A percentile compares a stretch with the other conserved stretches of the same genome.
Conservation (phyloP, 2,329 filamentous ascomycete genomes). For the Neofusicoccum cordaticola region DNA sequence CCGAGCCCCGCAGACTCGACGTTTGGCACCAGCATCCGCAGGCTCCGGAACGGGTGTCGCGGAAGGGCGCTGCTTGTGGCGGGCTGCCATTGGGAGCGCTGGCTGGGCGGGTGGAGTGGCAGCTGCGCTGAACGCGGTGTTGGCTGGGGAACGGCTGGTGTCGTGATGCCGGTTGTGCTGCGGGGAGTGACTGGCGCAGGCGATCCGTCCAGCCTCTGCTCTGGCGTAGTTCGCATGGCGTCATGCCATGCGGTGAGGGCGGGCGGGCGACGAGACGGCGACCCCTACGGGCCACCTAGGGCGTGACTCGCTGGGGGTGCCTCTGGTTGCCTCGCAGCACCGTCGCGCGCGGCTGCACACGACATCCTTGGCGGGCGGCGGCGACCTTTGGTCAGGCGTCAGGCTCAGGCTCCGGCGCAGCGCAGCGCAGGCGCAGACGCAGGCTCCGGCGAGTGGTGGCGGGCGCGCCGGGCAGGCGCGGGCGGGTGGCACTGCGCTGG, state of each 20-base stretch:
- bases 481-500: neutral
- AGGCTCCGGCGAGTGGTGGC: no score
- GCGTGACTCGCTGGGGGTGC: neutral
- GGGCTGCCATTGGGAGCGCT: neutral
- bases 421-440: no score
- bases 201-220: neutral
- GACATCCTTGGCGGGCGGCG: neutral
- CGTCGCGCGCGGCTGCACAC: constrained; percentile 7
- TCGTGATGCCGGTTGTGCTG: neutral
- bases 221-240: neutral
- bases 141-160: constrained; percentile 1
- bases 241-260: constrained; percentile 2
- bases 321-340: constrained; percentile 5
- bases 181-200: neutral
- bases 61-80: neutral
- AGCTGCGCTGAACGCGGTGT: neutral
- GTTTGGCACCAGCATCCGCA: neutral
- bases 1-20: neutral
- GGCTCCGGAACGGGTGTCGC: neutral
- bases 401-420: no score
- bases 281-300: neutral
- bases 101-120: neutral
- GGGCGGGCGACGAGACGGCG: neutral
- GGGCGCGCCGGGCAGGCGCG: no score
- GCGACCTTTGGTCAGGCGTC: no score